Percentiles rank a stretch among this genome's conserved stretches.
phyloP scores from a whole-genome alignment of 106 monocot species.

The Chionographis japonica region DNA sequence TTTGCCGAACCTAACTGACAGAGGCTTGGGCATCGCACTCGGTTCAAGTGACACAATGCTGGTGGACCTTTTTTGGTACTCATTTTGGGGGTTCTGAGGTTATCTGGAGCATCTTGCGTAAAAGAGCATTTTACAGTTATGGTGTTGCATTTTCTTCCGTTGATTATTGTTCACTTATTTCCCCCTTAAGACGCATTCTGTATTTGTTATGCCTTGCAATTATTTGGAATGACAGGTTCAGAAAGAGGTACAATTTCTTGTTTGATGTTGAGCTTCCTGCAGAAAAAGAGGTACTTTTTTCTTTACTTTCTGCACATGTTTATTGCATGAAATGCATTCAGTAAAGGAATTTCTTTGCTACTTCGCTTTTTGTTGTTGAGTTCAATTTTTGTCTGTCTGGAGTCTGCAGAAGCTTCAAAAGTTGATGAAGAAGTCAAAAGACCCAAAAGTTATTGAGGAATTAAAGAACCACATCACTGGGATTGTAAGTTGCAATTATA shows the following conservation, averaged over 20 bases:
- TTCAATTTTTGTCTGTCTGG: neutral
- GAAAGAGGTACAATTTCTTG: slow-evolving; percentile 78
- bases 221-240: slow-evolving; percentile 39
- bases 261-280: slow-evolving; percentile 78
- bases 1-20: no score
- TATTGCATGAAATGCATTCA: neutral
- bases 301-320: neutral
- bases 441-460: slow-evolving; percentile 46
- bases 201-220: neutral
- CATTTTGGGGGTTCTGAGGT: no score
- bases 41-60: no score
- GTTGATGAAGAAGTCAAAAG: slow-evolving; percentile 63
- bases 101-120: no score
- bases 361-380: neutral
- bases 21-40: no score
- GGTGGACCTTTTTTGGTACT: no score
- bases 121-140: no score
- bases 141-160: neutral
- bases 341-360: neutral
- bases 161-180: neutral
- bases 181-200: neutral
- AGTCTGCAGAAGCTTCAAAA: slow-evolving; percentile 63
- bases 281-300: slow-evolving; percentile 61
- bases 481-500: slow-evolving; percentile 60
- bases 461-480: slow-evolving; percentile 64